Evolutionary conservation across 2,329 filamentous ascomycete species (phyloP), one percentile per base, ranked within the genome.

Genomic region (Bipolaris victoriae): DNA sequence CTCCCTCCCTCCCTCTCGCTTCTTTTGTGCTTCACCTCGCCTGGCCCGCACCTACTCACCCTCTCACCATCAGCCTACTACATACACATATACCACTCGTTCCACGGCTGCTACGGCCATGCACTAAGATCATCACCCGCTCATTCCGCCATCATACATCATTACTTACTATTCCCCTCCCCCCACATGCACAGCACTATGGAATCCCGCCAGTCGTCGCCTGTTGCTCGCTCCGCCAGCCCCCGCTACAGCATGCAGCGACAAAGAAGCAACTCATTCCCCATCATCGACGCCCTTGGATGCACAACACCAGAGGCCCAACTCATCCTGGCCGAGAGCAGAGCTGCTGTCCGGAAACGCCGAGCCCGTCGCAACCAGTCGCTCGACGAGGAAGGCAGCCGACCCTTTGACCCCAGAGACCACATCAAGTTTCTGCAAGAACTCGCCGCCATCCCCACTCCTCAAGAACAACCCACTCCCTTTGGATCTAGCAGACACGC

Each of bases 271-370:
- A 76, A 75, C 48, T 76, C 74, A 2, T 58, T 75, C 11, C 73
- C 74, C 9, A 69, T 76, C 29, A 60, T 72, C 9, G 71, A 76
- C 36, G 72, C 68, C 29, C 31, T 76, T 39, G 72, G 73, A 44
- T 75, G 72, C 54, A 74, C 74, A 7, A 75, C 72, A 4, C 62
- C 71, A 40, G 74, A 76, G 56, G 74, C 74, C 45, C 63, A 69
- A 44, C 58, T 76, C 22, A 68, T 76, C 41, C 52, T 76, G 39
- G 72, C 71, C 15, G 74, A 76, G 44, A 72, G 73, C 29, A 69
- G 65, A 52, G 74, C 74, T 40, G 74, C 73, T 49, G 62, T 74
- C 11, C 69, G 64, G 35, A 74, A 67, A 39, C 71, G 74, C 39
- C 66, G 61, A 41, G 62, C 60, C 41, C 67, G 69, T 44, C 67